Conservation (phyloP, 352 stramenopile species). For the Globisporangium radiosum region DNA sequence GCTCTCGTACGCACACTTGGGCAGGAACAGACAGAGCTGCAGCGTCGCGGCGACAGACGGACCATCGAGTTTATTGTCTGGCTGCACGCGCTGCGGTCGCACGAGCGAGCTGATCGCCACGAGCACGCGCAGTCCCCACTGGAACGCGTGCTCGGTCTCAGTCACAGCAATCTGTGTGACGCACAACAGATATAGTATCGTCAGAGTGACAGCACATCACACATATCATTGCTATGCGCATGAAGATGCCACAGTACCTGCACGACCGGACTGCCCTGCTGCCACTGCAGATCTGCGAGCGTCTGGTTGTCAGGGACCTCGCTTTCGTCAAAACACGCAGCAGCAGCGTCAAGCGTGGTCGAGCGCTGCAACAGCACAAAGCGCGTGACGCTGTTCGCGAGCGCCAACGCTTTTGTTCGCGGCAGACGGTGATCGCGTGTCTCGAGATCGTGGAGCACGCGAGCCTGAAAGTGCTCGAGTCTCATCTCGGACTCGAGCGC, state of each 20-base stretch:
- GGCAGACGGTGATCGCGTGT: conserved; percentile 28
- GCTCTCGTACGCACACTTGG: conserved; percentile 25
- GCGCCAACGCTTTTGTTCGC: conserved; percentile 3
- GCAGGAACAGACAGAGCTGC: conserved; percentile 21
- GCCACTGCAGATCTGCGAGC: conserved; percentile 16
- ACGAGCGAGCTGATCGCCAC: conserved; percentile 12
- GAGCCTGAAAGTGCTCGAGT: conserved; percentile 12
- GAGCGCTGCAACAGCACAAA: conserved; percentile 8
- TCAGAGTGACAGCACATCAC: no score
- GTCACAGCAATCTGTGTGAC: conserved; percentile 16
- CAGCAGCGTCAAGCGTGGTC: conserved; percentile 15
- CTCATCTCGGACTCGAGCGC: conserved; percentile 10
- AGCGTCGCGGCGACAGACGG: conserved; percentile 5
- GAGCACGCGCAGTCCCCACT: conserved; percentile 34
- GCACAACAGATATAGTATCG: no score
- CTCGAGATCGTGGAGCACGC: conserved; percentile 15
- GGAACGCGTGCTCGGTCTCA: conserved; percentile 16
- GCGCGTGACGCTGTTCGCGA: neutral
- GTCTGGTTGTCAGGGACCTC: conserved; percentile 1
- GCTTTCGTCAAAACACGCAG: conserved; percentile 12
- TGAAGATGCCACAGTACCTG: no score
- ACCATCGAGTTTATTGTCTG: neutral
- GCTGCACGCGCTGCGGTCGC: conserved; percentile 1
- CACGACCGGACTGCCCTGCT: conserved; percentile 19
- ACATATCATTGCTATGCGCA: no score